Conservation (phyloP, 202 grass and related monocot species). For the Digitaria exilis region DNA sequence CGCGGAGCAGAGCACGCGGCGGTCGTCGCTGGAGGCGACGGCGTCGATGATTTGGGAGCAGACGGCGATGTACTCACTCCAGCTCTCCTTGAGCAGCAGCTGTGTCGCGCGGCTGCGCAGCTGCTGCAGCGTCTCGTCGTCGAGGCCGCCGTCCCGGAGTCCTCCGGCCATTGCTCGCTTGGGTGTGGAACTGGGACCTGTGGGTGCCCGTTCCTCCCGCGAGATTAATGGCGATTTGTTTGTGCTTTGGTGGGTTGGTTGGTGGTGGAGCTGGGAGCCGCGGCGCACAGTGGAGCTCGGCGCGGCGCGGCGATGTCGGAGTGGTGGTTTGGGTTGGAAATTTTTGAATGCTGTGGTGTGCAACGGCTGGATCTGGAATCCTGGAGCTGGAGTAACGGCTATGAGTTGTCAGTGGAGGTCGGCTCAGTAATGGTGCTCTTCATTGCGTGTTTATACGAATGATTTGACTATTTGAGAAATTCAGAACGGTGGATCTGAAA, state of each 20-base stretch:
- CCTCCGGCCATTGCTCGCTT: constrained; percentile 5
- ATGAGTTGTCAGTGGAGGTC: no score
- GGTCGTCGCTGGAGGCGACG: no score
- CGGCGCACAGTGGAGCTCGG: neutral
- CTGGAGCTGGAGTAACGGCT: constrained; percentile 30
- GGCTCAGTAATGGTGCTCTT: neutral
- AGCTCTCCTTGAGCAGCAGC: no score
- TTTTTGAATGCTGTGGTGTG: neutral
- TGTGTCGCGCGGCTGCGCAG: constrained; percentile 48
- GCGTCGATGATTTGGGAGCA: constrained; percentile 37
- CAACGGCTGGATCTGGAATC: constrained; percentile 42
- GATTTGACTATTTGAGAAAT: neutral
- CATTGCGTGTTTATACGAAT: neutral
- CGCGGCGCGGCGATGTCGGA: constrained; percentile 19
- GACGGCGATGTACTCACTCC: no score
- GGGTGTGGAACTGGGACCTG: neutral
- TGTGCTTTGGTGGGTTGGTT: constrained; percentile 4
- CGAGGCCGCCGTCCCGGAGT: constrained; percentile 38
- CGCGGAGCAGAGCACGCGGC: neutral
- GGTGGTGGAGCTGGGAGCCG: constrained; percentile 23
- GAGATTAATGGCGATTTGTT: constrained; percentile 11
- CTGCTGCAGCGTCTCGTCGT: constrained; percentile 71
- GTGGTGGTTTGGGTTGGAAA: constrained; percentile 27
- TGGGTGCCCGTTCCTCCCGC: no score
- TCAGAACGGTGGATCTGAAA: neutral